Evolutionary conservation across 495 filamentous ascomycete genomes (phyloP), one percentile per base, ranked within the genome.

Genomic region (Staphylotrichum tortipilum): DNA sequence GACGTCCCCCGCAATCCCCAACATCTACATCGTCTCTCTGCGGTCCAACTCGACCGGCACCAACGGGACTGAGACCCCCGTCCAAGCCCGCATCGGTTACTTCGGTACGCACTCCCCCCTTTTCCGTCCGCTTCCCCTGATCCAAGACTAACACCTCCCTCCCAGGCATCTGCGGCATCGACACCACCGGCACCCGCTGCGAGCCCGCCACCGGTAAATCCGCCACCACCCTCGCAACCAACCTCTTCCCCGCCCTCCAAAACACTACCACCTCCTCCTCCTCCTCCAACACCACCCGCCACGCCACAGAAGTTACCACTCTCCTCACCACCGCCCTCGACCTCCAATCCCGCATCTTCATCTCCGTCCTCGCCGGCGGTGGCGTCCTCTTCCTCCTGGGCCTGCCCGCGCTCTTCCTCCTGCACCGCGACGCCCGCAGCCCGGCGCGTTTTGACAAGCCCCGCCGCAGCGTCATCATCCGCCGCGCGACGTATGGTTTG

Each of bases 311-410:
- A 1, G 38, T 59, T 24, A 44, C 43, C 18, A 50, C 57, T 45
- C 49, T 66, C 3, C 30, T 62, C 15, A 21, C 50, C 3, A 62
- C 61, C 0, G 63, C 61, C 0, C 34, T 63, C 3, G 53, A 57
- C 24, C 59, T 66, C 9, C 61, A 64, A 4, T 33, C 37, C 5
- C 34, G 48, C 21, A 56, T 55, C 40, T 62, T 64, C 39, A 49
- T 49, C 39, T 55, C 55, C 1, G 44, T 58, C 15, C 53, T 64
- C 1, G 58, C 58, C 12, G 60, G 19, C n/a, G 55, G 49, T 0
- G 43, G 43, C 10, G 37, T 63, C 11, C 51, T 58, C 26, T 64
- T 61, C 49, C 49, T 37, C 52, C 53, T 61, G 71, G 80, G 64
- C 19, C 14, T 62, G 26, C 17, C 47, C 30, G 47, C 55, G 1